Base-by-base conservation (phyloP, 2,329 filamentous ascomycete species). In the Talaromyces sp. region DNA sequence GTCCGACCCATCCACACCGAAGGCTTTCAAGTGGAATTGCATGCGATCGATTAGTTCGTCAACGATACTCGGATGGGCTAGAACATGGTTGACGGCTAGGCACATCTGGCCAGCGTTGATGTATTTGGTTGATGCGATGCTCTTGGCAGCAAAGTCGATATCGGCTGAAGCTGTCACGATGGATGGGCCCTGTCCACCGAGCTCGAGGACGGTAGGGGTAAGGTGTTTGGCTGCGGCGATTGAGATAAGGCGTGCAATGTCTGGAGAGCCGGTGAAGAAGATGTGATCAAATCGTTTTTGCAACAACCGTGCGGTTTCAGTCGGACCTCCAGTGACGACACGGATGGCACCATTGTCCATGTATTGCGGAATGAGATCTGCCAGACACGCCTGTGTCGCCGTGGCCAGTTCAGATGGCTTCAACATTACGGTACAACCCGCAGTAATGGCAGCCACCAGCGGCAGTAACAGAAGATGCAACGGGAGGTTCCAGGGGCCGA, bases 401-500 rank as follows among this genome's bases (percentile, higher is more conserved):
- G 62, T 60, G 0, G 77, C 68, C 19, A 78, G 59, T 60, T 81
- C 79, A 0, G 74, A 76, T 0, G 80, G 80, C 64, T 81, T 82
- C 29, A 81, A 59, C 8, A 81, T 63, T 9, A 75, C 69, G 29
- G 71, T 68, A 54, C 69, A 72, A 6, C 79, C 79, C 1, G 79
- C 78, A 2, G 77, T 71, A 19, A 80, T 77, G 17, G 78, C 78
- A 17, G 73, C 75, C 26, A 80, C 61, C 38, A 78, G 64, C 21
- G 78, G 77, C 57, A 74, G 69, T 0, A 80, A 54, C 0, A 72
- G 60, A 3, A 78, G 66, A 3, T 72, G 62, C 55, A 80, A 66
- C 0, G 79, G 79, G 19, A 75, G 80, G 61, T 81, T 81, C 79
- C 78, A 81, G 2, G 78, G 71, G 0, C 75, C 74, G 24, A 81